These are phyloP conservation scores for Saccharum hybrid DNA, from an alignment of 202 grass and related monocot species.

Conservation along the genomic window DNA sequence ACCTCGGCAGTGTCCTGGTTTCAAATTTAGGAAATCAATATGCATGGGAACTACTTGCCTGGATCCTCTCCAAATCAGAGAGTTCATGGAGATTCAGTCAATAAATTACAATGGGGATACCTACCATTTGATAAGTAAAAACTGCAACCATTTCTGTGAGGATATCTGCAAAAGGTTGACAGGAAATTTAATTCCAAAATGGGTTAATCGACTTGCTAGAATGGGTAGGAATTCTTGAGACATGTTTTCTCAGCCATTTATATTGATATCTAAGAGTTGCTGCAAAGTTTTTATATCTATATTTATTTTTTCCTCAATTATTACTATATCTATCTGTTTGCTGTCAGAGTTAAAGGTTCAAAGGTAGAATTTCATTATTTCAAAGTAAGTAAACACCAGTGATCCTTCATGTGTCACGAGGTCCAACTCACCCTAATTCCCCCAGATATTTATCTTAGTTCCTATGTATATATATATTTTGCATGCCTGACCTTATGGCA, in stretches of 20 bases:
- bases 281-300: background rate
- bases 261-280: background rate
- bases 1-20: slow-evolving; percentile 75
- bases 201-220: slow-evolving; percentile 84
- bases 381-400: background rate
- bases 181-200: slow-evolving; percentile 67
- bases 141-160: slow-evolving; percentile 80
- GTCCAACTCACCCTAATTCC: background rate
- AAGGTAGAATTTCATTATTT: background rate
- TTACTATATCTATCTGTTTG: background rate
- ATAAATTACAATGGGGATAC: slow-evolving; percentile 70
- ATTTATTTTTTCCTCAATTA: background rate
- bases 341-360: background rate
- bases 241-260: slow-evolving; percentile 1
- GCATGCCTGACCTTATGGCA: background rate
- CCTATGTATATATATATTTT: background rate
- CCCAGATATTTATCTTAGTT: background rate
- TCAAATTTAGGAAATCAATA: slow-evolving; percentile 83
- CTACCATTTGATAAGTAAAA: slow-evolving; percentile 79
- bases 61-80: slow-evolving; percentile 65
- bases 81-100: slow-evolving; percentile 69
- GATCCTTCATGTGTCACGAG: background rate
- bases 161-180: slow-evolving; percentile 79
- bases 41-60: slow-evolving; percentile 62
- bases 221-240: slow-evolving; percentile 56